phyloP scores from a whole-genome alignment of 2,329 filamentous ascomycete genomes.

The Aspergillus calidoustus region DNA sequence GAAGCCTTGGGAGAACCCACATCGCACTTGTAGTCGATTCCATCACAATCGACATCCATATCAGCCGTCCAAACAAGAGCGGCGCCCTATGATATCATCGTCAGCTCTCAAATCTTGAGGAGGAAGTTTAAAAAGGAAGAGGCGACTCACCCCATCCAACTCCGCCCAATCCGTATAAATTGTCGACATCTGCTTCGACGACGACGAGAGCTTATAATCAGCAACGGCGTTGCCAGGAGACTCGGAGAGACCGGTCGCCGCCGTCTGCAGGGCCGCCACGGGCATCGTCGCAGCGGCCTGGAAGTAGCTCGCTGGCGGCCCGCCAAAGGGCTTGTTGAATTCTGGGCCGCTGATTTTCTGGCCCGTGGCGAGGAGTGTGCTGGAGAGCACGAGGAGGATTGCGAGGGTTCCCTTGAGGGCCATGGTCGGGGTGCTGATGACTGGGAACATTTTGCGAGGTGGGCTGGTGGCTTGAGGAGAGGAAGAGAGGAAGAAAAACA shows the following conservation, averaged over 20 bases:
- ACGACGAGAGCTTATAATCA: not conserved
- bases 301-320: slow-evolving; percentile 11
- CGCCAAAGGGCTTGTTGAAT: slow-evolving; percentile 1
- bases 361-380: not conserved
- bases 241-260: not conserved
- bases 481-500: too few relatives aligned
- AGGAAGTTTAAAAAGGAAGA: not conserved
- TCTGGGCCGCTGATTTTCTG: not conserved
- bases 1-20: slow-evolving; percentile 13
- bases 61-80: slow-evolving; percentile 36
- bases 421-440: not conserved
- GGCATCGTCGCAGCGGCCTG: not conserved
- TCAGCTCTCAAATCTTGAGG: not conserved
- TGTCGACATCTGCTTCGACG: not conserved
- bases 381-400: not conserved
- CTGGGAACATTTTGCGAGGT: not conserved
- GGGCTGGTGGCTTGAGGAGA: too few relatives aligned
- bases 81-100: slow-evolving; percentile 26
- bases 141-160: slow-evolving; percentile 27
- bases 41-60: slow-evolving; percentile 42
- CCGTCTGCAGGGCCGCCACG: slow-evolving; percentile 2
- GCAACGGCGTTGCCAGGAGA: not conserved
- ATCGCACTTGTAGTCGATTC: slow-evolving; percentile 33
- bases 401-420: not conserved
- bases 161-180: slow-evolving; percentile 32